A percentile compares a stretch with the other conserved stretches of the same genome.
Conservation (phyloP, 805 yeast species). For the Candida orba region DNA sequence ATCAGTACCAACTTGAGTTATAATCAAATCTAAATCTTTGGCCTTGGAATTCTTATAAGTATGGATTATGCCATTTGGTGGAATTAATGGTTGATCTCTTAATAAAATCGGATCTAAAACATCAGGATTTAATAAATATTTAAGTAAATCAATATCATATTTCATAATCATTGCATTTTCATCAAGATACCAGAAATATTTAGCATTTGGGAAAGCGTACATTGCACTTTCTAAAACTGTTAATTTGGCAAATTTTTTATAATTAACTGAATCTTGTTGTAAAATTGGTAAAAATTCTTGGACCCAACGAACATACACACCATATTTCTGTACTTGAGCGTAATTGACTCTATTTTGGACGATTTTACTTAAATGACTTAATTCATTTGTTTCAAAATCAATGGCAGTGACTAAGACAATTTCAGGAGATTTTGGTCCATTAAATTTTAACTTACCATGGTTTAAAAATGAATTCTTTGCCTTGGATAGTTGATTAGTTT, state of each 20-base stretch:
- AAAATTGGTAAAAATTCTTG: constrained; percentile 72
- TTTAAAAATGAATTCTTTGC: constrained; percentile 55
- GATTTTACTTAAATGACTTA: constrained; percentile 53
- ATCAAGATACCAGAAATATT: constrained; percentile 85
- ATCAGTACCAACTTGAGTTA: constrained; percentile 63
- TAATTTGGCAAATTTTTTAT: constrained; percentile 57
- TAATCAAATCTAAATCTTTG: constrained; percentile 46
- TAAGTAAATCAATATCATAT: constrained; percentile 49
- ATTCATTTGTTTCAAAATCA: constrained; percentile 61
- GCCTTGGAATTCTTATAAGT: constrained; percentile 59
- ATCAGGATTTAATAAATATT: constrained; percentile 53
- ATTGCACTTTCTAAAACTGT: constrained; percentile 78
- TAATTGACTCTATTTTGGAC: constrained; percentile 86
- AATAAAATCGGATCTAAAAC: constrained; percentile 56
- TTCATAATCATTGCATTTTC: constrained; percentile 74
- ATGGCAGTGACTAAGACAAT: constrained; percentile 72
- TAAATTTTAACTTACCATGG: constrained; percentile 53
- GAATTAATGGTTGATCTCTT: constrained; percentile 66
- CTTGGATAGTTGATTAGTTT: constrained; percentile 27
- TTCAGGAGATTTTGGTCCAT: constrained; percentile 42
- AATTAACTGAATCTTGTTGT: constrained; percentile 29
- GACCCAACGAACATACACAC: constrained; percentile 75
- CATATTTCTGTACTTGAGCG: constrained; percentile 75
- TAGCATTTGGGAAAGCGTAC: constrained; percentile 86
- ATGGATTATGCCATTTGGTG: constrained; percentile 58